Percentiles rank a stretch among this genome's conserved stretches.
These are phyloP conservation scores for Kodamaea anthophila DNA, from an alignment of 1,139 yeast genomes.

Conservation along the genomic window DNA sequence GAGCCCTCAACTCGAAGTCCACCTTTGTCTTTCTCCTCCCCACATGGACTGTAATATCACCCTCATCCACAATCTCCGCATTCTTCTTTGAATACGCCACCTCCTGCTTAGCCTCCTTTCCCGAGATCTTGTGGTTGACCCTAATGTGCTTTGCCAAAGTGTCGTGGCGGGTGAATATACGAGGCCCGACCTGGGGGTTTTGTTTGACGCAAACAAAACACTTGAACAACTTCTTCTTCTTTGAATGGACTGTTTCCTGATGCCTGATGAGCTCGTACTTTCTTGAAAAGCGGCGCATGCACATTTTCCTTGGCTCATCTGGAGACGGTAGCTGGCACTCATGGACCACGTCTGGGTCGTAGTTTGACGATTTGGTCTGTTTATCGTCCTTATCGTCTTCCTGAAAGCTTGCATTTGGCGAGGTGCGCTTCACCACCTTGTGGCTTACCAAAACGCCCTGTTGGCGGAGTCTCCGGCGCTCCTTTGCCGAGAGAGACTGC, in stretches of 20 bases:
- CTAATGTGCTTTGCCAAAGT: conserved; percentile 91
- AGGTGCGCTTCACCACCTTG: conserved; percentile 6
- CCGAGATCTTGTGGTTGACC: conserved; percentile 74
- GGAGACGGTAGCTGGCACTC: conserved; percentile 45
- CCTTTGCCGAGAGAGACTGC: conserved; percentile 6
- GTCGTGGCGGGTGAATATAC: conserved; percentile 90
- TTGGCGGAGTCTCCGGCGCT: conserved; percentile 5
- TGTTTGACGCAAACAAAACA: conserved; percentile 80
- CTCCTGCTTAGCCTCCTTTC: conserved; percentile 57
- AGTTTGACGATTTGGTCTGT: conserved; percentile 36
- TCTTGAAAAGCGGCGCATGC: conserved; percentile 81
- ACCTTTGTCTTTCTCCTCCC: conserved; percentile 45
- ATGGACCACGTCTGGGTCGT: conserved; percentile 46
- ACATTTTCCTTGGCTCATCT: conserved; percentile 48
- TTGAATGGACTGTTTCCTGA: conserved; percentile 93
- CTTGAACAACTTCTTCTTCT: conserved; percentile 76
- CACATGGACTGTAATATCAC: conserved; percentile 42
- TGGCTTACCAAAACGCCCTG: conserved; percentile 6
- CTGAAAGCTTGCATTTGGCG: conserved; percentile 4
- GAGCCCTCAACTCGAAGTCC: conserved; percentile 43
- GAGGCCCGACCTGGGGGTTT: conserved; percentile 41
- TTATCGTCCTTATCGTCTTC: conserved; percentile 3
- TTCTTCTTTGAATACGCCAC: conserved; percentile 44
- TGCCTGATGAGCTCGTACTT: conserved; percentile 93
- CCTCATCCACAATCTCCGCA: conserved; percentile 41